Evolutionary conservation across 2,329 filamentous ascomycete genomes (phyloP), one percentile per base, ranked within the genome.

Genomic region (Trichoderma sp.): DNA sequence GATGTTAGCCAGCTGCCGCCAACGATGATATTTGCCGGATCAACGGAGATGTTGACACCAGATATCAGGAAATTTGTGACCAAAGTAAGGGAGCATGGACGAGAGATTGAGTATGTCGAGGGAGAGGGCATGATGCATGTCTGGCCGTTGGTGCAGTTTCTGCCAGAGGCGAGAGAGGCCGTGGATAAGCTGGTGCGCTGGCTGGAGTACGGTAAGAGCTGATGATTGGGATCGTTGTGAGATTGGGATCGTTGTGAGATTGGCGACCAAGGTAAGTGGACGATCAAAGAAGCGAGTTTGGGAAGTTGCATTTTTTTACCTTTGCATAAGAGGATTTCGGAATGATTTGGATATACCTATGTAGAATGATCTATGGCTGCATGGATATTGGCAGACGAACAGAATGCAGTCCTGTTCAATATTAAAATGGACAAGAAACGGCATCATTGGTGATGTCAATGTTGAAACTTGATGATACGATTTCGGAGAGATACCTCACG

Each of bases 91-190:
- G 75, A 75, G 8, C 71, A 75, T 12, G 78, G 77, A 5, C 71
- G 76, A 14, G 74, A 78, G 47, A 76, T 77, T 26, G 78, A 78
- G 39, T 63, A 79, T 11, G 74, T 80, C 5, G 56, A 76, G 15
- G 79, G 80, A 15, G 75, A 77, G 72, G 78, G 77, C 6, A 77
- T 81, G 79, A 74, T 80, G 62, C 80, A 81, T 39, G 78, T 78
- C 9, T 81, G 79, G 79, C 78, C 78, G 6, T 26, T 80, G 39
- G 51, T 80, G 5, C 75, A 78, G 24, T 70, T 70, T 8, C 75
- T 79, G 4, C 75, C 75, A 30, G 80, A 81, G 71, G 78, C 75
- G 4, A 73, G 70, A 18, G 68, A 74, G 32, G 78, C 79, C 1
- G 64, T 78, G 26, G 75, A 79, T 6, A 75, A 71, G 68, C 78